These are phyloP conservation scores for Lyophyllum semitale DNA, from an alignment of 768 basidiomycete species.

Conservation along the genomic window DNA sequence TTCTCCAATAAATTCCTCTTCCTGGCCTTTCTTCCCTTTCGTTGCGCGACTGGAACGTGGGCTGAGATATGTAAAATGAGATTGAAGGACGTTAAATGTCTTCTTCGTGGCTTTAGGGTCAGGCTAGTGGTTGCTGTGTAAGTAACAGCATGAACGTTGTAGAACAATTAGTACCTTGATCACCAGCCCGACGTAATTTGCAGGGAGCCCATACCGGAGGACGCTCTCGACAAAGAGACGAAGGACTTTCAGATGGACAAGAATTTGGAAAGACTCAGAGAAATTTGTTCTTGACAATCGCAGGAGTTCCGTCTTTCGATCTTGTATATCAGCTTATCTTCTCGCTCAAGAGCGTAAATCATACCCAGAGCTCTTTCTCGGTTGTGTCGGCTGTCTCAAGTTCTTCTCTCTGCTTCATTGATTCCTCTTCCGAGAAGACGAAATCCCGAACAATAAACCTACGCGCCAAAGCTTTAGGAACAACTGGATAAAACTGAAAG, in stretches of 20 bases:
- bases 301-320: constrained; percentile 83
- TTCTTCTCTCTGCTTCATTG: constrained; percentile 81
- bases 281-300: constrained; percentile 93
- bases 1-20: constrained; percentile 83
- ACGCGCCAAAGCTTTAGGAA: neutral
- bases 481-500: neutral
- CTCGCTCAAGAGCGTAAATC: constrained; percentile 22
- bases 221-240: constrained; percentile 95
- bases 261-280: constrained; percentile 92
- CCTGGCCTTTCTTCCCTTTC: constrained; percentile 37
- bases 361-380: constrained; percentile 96
- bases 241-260: constrained; percentile 91
- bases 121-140: constrained; percentile 51
- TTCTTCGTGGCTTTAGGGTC: constrained; percentile 85
- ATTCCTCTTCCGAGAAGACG: constrained; percentile 79
- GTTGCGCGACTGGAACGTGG: constrained; percentile 61
- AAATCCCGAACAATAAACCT: constrained; percentile 98
- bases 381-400: constrained; percentile 77
- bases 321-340: constrained; percentile 1
- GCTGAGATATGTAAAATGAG: constrained; percentile 79
- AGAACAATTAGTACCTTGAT: constrained; percentile 62
- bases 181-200: constrained; percentile 80
- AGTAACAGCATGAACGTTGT: neutral
- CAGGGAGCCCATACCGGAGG: constrained; percentile 91
- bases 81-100: constrained; percentile 68